A percentile compares a stretch with the other conserved stretches of the same genome.
Evolutionary conservation across 805 yeast species (phyloP).

Genomic region (Saturnispora saitoi): DNA sequence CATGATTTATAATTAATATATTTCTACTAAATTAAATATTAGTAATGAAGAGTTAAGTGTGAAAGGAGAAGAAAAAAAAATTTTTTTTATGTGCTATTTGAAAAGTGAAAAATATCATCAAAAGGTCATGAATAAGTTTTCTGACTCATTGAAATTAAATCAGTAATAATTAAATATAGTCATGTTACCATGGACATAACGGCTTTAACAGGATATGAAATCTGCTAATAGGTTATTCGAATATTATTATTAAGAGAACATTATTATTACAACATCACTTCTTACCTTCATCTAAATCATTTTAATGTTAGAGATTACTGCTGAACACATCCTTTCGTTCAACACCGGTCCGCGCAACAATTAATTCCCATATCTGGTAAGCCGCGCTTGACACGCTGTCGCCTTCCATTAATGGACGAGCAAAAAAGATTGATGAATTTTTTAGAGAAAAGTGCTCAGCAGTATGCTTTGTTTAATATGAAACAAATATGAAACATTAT

Average conservation of each 20-base stretch:
- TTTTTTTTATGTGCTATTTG: neutral
- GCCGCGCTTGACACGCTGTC: neutral
- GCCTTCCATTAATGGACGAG: neutral
- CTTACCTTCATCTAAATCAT: neutral
- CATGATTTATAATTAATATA: neutral
- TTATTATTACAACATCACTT: neutral
- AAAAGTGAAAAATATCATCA: neutral
- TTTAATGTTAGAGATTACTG: no score
- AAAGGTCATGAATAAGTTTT: neutral
- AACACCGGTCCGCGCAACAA: conserved; percentile 2
- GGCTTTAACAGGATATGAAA: neutral
- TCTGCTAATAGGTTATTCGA: neutral
- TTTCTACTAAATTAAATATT: neutral
- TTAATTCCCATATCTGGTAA: conserved; percentile 1
- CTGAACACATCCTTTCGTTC: neutral
- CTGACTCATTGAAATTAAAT: conserved; percentile 2
- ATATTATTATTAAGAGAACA: no score
- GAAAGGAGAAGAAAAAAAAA: neutral
- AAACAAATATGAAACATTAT: conserved; percentile 6
- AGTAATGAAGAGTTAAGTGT: neutral
- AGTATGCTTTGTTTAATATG: neutral
- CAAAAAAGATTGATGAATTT: neutral
- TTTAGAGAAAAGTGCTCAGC: neutral
- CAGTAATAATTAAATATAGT: neutral
- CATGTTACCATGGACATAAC: no score